phyloP scores from a whole-genome alignment of 192 early-diverging fungal genomes.

The Backusella circina region DNA sequence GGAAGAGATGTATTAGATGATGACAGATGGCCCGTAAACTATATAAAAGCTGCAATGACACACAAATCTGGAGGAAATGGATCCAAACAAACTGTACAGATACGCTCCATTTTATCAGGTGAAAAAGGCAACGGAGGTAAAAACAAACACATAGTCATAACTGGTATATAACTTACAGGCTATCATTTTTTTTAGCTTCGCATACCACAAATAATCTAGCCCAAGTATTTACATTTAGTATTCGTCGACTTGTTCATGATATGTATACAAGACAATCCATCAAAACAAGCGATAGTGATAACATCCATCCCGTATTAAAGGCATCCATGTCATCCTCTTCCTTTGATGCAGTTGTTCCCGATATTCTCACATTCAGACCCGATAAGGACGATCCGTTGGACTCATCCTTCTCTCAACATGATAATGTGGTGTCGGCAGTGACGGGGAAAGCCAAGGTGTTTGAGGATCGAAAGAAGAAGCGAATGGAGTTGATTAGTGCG shows the following conservation, averaged over 20 bases:
- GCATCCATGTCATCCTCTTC: constrained; percentile 22
- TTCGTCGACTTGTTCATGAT: constrained; percentile 19
- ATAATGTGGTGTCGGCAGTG: neutral
- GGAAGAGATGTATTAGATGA: constrained; percentile 57
- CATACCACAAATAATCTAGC: constrained; percentile 31
- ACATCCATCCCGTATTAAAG: neutral
- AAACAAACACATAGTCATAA: neutral
- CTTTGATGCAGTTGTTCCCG: constrained; percentile 16
- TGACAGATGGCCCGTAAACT: constrained; percentile 48
- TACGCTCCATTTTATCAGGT: constrained; percentile 8
- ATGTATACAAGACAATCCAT: constrained; percentile 13
- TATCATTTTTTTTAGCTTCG: neutral
- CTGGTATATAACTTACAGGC: neutral
- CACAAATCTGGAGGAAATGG: neutral
- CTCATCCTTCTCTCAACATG: neutral
- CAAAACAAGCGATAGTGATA: neutral
- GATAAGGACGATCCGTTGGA: constrained; percentile 26
- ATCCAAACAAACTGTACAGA: constrained; percentile 3
- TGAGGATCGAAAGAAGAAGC: neutral
- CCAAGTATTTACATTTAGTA: constrained; percentile 22
- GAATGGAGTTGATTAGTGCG: constrained; percentile 15
- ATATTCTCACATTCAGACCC: constrained; percentile 7
- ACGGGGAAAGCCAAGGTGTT: neutral
- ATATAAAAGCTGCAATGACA: constrained; percentile 13
- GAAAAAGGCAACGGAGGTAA: constrained; percentile 7